Conservation (phyloP, 1,284 basidiomycete genomes). For the Erythrobasidium hasegawianum region DNA sequence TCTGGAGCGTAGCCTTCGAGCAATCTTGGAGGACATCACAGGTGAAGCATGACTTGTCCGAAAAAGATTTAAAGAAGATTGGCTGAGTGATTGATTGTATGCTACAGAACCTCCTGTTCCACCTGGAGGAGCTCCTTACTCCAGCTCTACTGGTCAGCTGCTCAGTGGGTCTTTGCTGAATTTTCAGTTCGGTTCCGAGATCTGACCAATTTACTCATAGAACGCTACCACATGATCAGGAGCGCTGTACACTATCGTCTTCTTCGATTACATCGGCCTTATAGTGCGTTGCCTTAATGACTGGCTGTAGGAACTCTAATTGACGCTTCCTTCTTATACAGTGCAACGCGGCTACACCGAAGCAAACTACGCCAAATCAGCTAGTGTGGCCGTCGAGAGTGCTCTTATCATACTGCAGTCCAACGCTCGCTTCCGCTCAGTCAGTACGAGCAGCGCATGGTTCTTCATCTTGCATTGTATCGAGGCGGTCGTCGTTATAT, state of each 20-base stretch:
- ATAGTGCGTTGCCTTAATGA: neutral
- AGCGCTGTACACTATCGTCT: constrained; percentile 11
- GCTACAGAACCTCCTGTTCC: constrained; percentile 2
- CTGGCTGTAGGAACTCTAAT: neutral
- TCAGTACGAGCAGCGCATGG: constrained; percentile 5
- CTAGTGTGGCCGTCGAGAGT: constrained; percentile 1
- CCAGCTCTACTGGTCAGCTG: constrained; percentile 4
- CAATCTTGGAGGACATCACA: constrained; percentile 1
- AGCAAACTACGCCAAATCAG: neutral
- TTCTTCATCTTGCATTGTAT: constrained; percentile 19
- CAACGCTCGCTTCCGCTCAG: neutral
- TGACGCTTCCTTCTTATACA: too few species aligned
- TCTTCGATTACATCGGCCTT: constrained; percentile 9
- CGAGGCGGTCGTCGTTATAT: constrained; percentile 9
- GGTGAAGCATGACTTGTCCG: too few species aligned
- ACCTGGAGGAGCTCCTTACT: constrained; percentile 11
- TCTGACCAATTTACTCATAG: neutral
- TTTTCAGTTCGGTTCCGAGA: neutral
- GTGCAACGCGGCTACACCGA: constrained; percentile 19
- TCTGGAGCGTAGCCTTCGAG: constrained; percentile 8
- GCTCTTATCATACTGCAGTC: constrained; percentile 6
- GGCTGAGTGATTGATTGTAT: too few species aligned
- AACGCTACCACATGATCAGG: constrained; percentile 11
- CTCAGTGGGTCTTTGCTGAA: neutral
- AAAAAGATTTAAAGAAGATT: too few species aligned